Base-by-base conservation (phyloP, 2,329 filamentous ascomycete species). In the Coniochaeta sp. region DNA sequence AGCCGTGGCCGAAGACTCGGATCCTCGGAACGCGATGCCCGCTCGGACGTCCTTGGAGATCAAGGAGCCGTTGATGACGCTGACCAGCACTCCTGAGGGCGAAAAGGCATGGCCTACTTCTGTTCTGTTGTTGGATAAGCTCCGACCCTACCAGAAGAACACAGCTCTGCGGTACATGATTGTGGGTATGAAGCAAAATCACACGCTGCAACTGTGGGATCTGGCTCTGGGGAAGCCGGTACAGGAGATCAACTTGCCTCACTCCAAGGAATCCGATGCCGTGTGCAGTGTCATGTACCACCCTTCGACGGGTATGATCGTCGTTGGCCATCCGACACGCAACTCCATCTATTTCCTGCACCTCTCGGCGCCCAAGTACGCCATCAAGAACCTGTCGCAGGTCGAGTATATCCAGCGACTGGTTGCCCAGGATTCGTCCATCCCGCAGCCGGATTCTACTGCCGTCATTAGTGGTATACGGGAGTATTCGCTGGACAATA, bases 311-410 rank as follows among this genome's bases (percentile, higher is more conserved):
- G 93, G 93, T 61, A 96, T 98, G 77, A 90, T 99, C 70, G 86
- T 96, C 62, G 89, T 99, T 62, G 96, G 93, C 38, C 95, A 99
- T 70, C 95, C 96, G 12, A 98, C 93, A 1, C 87, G 95, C 64
- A 99, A 99, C 78, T 97, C 93, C 8, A 88, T 99, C 73, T 99
- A 97, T 78, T 96, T 99, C 76, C 86, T 97, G 57, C 93, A 98
- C 69, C 80, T 99, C 40, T 98, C 93, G 58, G 93, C 93, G 44
- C 95, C 95, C 22, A 91, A 91, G 75, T 98, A 99, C 78, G 90
- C 88, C 68, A 79, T 98, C 62, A 86, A 84, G 77, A 82, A 85
- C 65, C 84, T 97, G 74, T 89, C 90, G 28, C 95, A 99, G 77
- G 92, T 93, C 57, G 87, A 89, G 26, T 99, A 92, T 74, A 88